phyloP scores from a whole-genome alignment of 345 rosid species.

The Dipteronia sinensis region DNA sequence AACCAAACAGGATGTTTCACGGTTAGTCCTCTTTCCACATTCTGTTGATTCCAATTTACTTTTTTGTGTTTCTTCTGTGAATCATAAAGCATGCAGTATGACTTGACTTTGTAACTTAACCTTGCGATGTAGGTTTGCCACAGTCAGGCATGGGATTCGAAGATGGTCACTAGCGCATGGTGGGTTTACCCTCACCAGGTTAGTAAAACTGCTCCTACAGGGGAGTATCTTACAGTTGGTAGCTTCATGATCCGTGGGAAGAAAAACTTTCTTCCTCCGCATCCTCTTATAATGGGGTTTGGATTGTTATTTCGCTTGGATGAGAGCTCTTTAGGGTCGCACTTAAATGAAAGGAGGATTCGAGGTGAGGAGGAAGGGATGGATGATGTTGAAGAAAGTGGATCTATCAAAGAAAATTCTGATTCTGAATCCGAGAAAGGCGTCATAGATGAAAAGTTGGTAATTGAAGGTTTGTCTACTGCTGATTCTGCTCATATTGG shows the following conservation, averaged over 20 bases:
- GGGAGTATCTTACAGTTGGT: slow-evolving; percentile 96
- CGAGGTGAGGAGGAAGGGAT: slow-evolving; percentile 92
- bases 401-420: slow-evolving; percentile 39
- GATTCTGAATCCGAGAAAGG: slow-evolving; percentile 69
- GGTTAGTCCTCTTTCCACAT: slow-evolving; percentile 35
- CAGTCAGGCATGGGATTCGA: slow-evolving; percentile 98
- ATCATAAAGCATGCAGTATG: slow-evolving; percentile 5
- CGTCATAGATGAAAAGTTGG: slow-evolving; percentile 33
- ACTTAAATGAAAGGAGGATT: slow-evolving; percentile 94
- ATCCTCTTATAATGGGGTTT: slow-evolving; percentile 97
- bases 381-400: slow-evolving; percentile 64
- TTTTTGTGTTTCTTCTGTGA: slow-evolving; percentile 9
- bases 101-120: slow-evolving; percentile 12
- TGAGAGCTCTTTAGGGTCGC: slow-evolving; percentile 96
- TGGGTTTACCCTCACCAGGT: slow-evolving; percentile 99
- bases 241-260: slow-evolving; percentile 99
- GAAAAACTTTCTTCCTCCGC: slow-evolving; percentile 97
- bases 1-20: slow-evolving; percentile 99
- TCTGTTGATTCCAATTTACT: neutral
- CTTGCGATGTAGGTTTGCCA: slow-evolving; percentile 77
- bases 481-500: slow-evolving; percentile 11
- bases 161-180: slow-evolving; percentile 99
- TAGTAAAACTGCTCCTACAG: slow-evolving; percentile 99
- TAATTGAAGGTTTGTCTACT: neutral
- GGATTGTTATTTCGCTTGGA: slow-evolving; percentile 96